Evolutionary conservation across 805 yeast genomes (phyloP).

Genomic region (Hyphopichia homilentoma): DNA sequence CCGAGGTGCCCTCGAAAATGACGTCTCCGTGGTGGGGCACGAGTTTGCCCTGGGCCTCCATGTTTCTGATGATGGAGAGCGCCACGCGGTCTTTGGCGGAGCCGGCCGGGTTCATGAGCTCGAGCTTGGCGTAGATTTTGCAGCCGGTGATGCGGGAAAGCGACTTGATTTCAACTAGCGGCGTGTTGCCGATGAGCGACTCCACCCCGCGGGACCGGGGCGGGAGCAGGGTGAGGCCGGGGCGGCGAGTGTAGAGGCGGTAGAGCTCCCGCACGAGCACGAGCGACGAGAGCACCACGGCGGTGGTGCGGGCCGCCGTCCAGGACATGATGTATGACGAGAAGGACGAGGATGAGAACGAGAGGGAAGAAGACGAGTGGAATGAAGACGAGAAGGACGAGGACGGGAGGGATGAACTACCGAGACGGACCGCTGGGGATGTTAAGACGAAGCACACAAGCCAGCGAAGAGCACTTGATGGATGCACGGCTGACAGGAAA

Average conservation of each 20-base stretch:
- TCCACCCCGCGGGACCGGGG: constrained; percentile 54
- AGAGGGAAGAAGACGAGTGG: too few species aligned
- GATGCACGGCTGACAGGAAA: too few species aligned
- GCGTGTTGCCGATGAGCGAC: constrained; percentile 88
- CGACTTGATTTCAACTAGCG: constrained; percentile 69
- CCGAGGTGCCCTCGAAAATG: constrained; percentile 93
- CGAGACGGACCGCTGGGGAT: too few species aligned
- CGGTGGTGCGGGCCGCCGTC: too few species aligned
- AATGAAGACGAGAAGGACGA: too few species aligned
- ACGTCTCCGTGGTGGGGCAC: constrained; percentile 61
- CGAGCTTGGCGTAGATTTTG: constrained; percentile 82
- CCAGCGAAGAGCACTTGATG: too few species aligned
- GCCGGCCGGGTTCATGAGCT: constrained; percentile 87
- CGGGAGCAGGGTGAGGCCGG: constrained; percentile 14
- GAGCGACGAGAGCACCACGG: neutral
- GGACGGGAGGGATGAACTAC: too few species aligned
- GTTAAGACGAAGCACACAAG: too few species aligned
- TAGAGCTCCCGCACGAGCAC: neutral
- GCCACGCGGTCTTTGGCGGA: constrained; percentile 96
- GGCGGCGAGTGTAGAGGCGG: neutral
- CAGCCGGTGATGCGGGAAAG: constrained; percentile 73
- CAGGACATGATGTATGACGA: too few species aligned
- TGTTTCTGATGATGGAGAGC: constrained; percentile 68
- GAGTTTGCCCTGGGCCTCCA: constrained; percentile 57
- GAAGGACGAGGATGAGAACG: too few species aligned